Base-by-base conservation (phyloP, 192 early-diverging fungal species). In the Coemansia furcata region DNA sequence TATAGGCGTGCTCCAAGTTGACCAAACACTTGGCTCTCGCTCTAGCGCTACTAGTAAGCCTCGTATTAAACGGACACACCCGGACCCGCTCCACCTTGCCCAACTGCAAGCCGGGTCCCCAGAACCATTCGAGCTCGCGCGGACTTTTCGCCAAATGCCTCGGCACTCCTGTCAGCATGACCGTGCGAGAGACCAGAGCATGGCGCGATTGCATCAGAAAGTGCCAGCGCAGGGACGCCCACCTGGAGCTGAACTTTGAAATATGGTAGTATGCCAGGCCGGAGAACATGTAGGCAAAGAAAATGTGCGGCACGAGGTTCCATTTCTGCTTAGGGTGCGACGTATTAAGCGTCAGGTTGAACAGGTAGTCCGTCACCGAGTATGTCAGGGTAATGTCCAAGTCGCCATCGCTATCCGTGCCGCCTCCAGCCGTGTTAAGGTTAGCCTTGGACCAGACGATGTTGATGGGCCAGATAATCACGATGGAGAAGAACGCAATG, bases 121-220 rank as follows among this genome's bases (percentile, higher is more conserved):
- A 93, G 75, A 87, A 93, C 49, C 87, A 85, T 49, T 88, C 85
- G 47, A 93, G 77, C 14, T 71, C 72, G 39, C 89, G 86, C 21
- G 90, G 71, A n/a, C 77, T 72, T 21, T 62, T 59, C 4, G 78
- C 78, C 67, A 81, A 40, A 33, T 81, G 78, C 0, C 84, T 59
- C 4, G 91, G 91, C 32, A 93, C 78, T 3, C 86, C 87, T 0
- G 87, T 86, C 6, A 93, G 81, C 85, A 93, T 87, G 14, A 93
- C 85, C 10, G 89, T 89, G 23, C 90, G 87, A 11, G 89, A 77
- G 0, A 78, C 83, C 17, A 73, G 63, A 5, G 83, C 74, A 39
- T 77, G 77, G 0, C 74, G 65, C 60, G 78, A 80, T 47, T 77
- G 78, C 71, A 80, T 73, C 46, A 84, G 70, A 60, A 80, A 84